A percentile compares a stretch with the other conserved stretches of the same genome.
These are phyloP conservation scores for Tubosaeta brunneosetosa DNA, from an alignment of 768 basidiomycete species.

Conservation along the genomic window DNA sequence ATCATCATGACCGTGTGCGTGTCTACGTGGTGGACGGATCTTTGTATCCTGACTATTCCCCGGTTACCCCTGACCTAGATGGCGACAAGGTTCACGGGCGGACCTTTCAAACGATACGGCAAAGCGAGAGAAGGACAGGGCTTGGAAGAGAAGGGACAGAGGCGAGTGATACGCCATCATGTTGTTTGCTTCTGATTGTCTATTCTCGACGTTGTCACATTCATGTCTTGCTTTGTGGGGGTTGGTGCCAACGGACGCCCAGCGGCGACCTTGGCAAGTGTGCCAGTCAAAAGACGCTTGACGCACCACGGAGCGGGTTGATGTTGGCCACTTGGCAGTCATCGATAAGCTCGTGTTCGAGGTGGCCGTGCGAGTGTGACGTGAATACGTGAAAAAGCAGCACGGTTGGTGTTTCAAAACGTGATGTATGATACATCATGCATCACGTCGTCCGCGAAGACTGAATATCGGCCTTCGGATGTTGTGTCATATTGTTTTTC, in stretches of 20 bases:
- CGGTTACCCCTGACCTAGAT: neutral
- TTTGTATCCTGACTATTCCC: neutral
- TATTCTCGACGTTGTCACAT: neutral
- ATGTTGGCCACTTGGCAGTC: neutral
- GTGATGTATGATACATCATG: neutral
- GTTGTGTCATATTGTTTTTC: neutral
- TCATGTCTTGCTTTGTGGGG: neutral
- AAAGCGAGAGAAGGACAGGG: neutral
- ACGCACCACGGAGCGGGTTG: neutral
- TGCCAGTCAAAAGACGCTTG: neutral
- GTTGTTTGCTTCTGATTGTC: neutral
- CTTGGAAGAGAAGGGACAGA: neutral
- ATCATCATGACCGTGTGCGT: neutral
- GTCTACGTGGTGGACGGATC: neutral
- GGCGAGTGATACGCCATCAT: neutral
- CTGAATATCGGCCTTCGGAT: neutral
- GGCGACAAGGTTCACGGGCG: neutral
- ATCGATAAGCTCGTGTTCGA: neutral
- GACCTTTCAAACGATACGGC: neutral
- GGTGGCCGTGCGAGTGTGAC: neutral
- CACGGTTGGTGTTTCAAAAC: neutral
- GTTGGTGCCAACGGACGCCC: neutral
- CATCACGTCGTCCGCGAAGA: neutral
- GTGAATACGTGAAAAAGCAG: neutral
- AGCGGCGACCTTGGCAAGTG: neutral